These are phyloP conservation scores for Lycium ferocissimum DNA, from an alignment of 257 asterid genomes.

Conservation along the genomic window DNA sequence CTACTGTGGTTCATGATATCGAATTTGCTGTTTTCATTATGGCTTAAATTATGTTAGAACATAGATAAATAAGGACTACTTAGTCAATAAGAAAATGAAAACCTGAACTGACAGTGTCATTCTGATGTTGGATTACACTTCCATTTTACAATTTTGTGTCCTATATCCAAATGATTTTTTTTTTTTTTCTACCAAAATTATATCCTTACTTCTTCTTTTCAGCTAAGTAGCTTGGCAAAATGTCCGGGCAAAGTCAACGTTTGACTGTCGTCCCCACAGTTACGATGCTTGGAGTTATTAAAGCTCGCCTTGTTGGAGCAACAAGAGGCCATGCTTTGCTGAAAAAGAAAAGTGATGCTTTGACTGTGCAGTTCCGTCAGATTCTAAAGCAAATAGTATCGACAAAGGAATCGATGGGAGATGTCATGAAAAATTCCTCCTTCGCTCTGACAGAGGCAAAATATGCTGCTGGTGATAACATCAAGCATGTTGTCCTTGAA, in stretches of 20 bases:
- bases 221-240: slow-evolving; percentile 29
- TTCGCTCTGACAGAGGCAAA: slow-evolving; percentile 55
- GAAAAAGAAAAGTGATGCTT: slow-evolving; percentile 60
- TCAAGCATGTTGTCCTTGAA: slow-evolving; percentile 58
- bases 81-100: background rate
- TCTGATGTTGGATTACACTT: background rate
- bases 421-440: slow-evolving; percentile 49
- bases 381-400: slow-evolving; percentile 54
- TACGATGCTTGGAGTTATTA: slow-evolving; percentile 56
- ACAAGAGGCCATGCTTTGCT: slow-evolving; percentile 62
- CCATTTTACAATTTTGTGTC: background rate
- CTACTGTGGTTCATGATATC: background rate
- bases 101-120: background rate
- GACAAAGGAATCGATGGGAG: slow-evolving; percentile 60
- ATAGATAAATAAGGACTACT: background rate
- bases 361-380: slow-evolving; percentile 59
- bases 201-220: background rate
- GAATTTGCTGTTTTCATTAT: no score
- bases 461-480: slow-evolving; percentile 57
- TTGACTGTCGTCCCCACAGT: slow-evolving; percentile 56
- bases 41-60: background rate
- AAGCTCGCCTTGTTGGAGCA: slow-evolving; percentile 60
- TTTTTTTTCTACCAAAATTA: background rate
- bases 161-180: no score
- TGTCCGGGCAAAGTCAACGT: slow-evolving; percentile 55